These are phyloP conservation scores for Yarrowia sp. DNA, from an alignment of 805 yeast genomes.

Conservation along the genomic window DNA sequence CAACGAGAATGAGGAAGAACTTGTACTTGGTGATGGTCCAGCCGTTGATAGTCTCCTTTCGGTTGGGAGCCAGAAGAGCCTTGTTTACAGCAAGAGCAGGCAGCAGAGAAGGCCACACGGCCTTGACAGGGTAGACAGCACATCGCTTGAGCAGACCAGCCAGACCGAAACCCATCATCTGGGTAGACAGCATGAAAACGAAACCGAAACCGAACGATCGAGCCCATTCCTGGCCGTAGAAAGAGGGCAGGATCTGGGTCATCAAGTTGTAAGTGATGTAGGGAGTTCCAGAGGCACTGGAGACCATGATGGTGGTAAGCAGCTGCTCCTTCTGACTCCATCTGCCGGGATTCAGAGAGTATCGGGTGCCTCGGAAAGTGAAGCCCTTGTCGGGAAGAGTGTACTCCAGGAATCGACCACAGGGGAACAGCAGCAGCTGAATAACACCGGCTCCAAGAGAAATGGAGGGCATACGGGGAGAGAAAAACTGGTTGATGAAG, in stretches of 20 bases:
- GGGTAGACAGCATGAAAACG: slow-evolving; percentile 52
- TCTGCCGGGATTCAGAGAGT: slow-evolving; percentile 59
- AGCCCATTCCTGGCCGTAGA: slow-evolving; percentile 37
- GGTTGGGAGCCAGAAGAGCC: slow-evolving; percentile 45
- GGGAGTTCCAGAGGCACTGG: slow-evolving; percentile 35
- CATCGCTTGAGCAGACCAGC: slow-evolving; percentile 64
- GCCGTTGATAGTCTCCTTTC: slow-evolving; percentile 51
- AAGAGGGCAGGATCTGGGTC: slow-evolving; percentile 38
- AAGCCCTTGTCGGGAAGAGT: slow-evolving; percentile 49
- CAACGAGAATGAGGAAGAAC: slow-evolving; percentile 48
- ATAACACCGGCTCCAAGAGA: slow-evolving; percentile 45
- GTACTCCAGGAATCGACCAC: slow-evolving; percentile 47
- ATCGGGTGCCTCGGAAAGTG: slow-evolving; percentile 43
- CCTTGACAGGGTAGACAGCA: slow-evolving; percentile 50
- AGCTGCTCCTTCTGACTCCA: slow-evolving; percentile 67
- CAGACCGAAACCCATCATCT: slow-evolving; percentile 64
- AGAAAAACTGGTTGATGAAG: slow-evolving; percentile 56
- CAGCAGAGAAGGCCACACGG: slow-evolving; percentile 55
- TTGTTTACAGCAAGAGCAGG: slow-evolving; percentile 52
- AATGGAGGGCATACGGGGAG: slow-evolving; percentile 54
- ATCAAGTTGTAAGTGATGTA: slow-evolving; percentile 32
- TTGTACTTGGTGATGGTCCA: slow-evolving; percentile 56
- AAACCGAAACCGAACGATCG: slow-evolving; percentile 51
- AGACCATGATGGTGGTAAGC: slow-evolving; percentile 49
- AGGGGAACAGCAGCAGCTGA: slow-evolving; percentile 50